phyloP scores from a whole-genome alignment of 495 filamentous ascomycete species.

The Articulospora tetracladia region DNA sequence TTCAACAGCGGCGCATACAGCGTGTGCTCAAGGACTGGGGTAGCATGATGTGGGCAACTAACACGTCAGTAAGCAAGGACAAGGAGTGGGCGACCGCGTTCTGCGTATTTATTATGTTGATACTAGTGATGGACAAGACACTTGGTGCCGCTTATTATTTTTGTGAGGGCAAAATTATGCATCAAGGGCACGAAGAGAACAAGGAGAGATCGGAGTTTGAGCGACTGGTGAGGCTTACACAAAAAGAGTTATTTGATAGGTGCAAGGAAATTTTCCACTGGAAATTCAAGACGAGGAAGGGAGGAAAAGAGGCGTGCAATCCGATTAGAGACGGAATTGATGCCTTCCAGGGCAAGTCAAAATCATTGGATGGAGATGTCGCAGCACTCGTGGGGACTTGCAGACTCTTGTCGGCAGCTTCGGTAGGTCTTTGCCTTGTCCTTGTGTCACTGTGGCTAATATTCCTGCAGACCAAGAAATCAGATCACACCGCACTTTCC shows the following conservation, averaged over 20 bases:
- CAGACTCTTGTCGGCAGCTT: slow-evolving; percentile 7
- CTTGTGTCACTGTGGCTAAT: not conserved
- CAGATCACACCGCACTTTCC: slow-evolving; percentile 3
- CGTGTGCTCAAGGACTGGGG: slow-evolving; percentile 23
- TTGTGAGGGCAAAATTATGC: slow-evolving; percentile 16
- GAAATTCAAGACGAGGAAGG: slow-evolving; percentile 27
- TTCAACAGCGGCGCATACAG: slow-evolving; percentile 20
- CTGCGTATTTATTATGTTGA: slow-evolving; percentile 20
- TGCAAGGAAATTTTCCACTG: slow-evolving; percentile 28
- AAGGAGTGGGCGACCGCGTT: slow-evolving; percentile 26
- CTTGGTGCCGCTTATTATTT: slow-evolving; percentile 15
- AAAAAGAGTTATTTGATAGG: slow-evolving; percentile 24
- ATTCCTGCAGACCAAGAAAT: slow-evolving; percentile 19
- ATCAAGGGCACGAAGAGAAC: slow-evolving; percentile 6
- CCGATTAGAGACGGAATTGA: slow-evolving; percentile 25
- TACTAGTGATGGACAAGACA: slow-evolving; percentile 23
- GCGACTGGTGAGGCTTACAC: slow-evolving; percentile 18
- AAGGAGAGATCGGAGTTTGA: slow-evolving; percentile 14
- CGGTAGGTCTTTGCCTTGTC: slow-evolving; percentile 14
- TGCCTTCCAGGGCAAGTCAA: slow-evolving; percentile 16
- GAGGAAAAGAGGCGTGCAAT: slow-evolving; percentile 25
- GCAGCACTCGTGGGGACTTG: slow-evolving; percentile 13
- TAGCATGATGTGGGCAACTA: slow-evolving; percentile 24
- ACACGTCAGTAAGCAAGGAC: slow-evolving; percentile 9
- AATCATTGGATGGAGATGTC: slow-evolving; percentile 8